Percentiles rank a stretch among this genome's conserved stretches.
phyloP scores from a whole-genome alignment of 441 rosid species.

The Macaranga tanarius region DNA sequence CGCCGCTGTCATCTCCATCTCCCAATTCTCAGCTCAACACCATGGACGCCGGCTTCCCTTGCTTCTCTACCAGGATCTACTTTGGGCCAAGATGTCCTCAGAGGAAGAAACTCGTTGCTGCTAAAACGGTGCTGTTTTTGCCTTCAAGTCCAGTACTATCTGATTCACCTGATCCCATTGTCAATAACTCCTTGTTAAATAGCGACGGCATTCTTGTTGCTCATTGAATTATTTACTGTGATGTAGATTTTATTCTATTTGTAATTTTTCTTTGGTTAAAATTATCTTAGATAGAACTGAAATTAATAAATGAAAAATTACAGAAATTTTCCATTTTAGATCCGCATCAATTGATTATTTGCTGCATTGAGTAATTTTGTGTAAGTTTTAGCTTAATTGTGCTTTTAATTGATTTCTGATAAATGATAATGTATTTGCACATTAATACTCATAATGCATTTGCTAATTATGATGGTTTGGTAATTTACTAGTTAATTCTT shows the following conservation, averaged over 20 bases:
- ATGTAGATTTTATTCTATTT: constrained; percentile 21
- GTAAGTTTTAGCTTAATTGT: neutral
- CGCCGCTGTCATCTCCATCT: too few relatives aligned
- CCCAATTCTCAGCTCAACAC: too few relatives aligned
- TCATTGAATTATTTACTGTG: constrained; percentile 21
- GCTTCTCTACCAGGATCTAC: constrained; percentile 28
- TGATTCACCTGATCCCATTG: constrained; percentile 33
- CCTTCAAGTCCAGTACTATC: constrained; percentile 19
- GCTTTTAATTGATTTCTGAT: too few relatives aligned
- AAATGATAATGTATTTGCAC: too few relatives aligned
- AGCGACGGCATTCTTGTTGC: constrained; percentile 26
- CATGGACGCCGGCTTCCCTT: constrained; percentile 24
- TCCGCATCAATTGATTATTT: neutral
- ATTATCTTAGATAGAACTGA: constrained; percentile 3
- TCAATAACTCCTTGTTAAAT: constrained; percentile 23
- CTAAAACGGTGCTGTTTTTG: constrained; percentile 30
- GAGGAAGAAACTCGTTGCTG: constrained; percentile 47
- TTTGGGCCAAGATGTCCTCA: constrained; percentile 36
- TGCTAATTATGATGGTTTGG: neutral
- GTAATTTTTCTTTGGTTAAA: neutral
- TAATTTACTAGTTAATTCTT: neutral
- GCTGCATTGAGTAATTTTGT: too few relatives aligned
- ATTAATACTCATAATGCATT: too few relatives aligned
- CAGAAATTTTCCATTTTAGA: constrained; percentile 6
- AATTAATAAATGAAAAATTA: constrained; percentile 18